phyloP scores from a whole-genome alignment of 257 asterid species.

The Vinca minor region DNA sequence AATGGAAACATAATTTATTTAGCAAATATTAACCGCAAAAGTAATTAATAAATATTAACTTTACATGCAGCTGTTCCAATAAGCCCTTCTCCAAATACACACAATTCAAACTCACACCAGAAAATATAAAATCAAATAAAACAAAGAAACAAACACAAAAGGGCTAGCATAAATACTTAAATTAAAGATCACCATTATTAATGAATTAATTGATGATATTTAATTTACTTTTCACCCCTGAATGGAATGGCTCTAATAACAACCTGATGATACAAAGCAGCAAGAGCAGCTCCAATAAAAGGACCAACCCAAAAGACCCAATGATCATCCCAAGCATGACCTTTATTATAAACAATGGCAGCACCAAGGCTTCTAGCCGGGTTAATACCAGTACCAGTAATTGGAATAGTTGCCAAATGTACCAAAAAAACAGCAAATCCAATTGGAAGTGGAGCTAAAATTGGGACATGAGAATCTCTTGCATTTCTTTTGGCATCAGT shows the following conservation, averaged over 20 bases:
- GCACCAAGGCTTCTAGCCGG: conserved; percentile 81
- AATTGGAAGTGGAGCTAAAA: conserved; percentile 76
- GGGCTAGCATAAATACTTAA: too few relatives aligned
- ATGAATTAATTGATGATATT: too few relatives aligned
- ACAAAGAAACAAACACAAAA: too few relatives aligned
- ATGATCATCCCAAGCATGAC: conserved; percentile 71
- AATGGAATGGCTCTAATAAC: conserved; percentile 72
- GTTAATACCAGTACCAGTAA: conserved; percentile 75
- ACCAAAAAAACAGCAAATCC: conserved; percentile 74
- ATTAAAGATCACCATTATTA: too few relatives aligned
- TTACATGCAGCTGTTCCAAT: too few relatives aligned
- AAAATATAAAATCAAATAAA: too few relatives aligned
- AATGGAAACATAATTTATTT: too few relatives aligned
- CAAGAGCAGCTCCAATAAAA: conserved; percentile 70
- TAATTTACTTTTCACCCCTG: too few relatives aligned
- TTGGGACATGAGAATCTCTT: conserved; percentile 83
- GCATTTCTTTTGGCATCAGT: conserved; percentile 90
- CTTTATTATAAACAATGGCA: conserved; percentile 57
- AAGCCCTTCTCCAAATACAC: too few relatives aligned
- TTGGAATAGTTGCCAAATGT: conserved; percentile 77
- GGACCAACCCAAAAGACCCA: conserved; percentile 88
- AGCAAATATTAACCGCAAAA: too few relatives aligned
- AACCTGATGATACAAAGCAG: conserved; percentile 65
- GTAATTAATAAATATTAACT: too few relatives aligned
- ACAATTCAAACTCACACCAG: too few relatives aligned